Evolutionary conservation across 192 early-diverging fungal genomes (phyloP).

Genomic region (Neocallimastix lanati): DNA sequence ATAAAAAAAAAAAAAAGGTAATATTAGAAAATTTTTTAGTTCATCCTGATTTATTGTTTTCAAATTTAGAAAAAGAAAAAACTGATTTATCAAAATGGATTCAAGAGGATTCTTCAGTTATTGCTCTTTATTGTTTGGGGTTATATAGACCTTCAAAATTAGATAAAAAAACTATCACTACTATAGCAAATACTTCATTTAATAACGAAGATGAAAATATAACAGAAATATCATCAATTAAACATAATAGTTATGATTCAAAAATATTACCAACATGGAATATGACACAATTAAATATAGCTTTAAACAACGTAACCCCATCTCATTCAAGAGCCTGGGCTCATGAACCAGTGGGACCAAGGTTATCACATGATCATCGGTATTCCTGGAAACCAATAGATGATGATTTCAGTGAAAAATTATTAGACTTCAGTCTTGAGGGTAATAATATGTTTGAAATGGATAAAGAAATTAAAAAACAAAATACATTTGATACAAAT

Average conservation of each 20-base stretch:
- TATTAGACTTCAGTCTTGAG: background rate
- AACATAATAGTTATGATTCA: background rate
- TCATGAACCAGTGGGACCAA: background rate
- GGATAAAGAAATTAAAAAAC: background rate
- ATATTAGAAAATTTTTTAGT: background rate
- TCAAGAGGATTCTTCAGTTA: background rate
- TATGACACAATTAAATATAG: background rate
- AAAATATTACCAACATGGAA: background rate
- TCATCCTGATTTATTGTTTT: background rate
- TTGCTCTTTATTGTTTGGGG: background rate
- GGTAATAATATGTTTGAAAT: background rate
- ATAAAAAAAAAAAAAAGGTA: background rate
- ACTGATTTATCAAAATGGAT: background rate
- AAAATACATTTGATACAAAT: background rate
- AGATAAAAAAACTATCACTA: background rate
- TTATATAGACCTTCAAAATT: background rate
- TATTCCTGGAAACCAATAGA: background rate
- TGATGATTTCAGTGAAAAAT: background rate
- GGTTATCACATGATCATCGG: background rate
- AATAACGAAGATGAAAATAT: background rate
- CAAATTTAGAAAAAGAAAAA: background rate
- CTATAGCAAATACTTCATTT: background rate
- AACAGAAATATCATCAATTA: background rate
- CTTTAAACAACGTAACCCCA: background rate
- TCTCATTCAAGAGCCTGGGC: background rate